phyloP scores from a whole-genome alignment of 2,329 filamentous ascomycete species.

The Leptographium galeiforme region DNA sequence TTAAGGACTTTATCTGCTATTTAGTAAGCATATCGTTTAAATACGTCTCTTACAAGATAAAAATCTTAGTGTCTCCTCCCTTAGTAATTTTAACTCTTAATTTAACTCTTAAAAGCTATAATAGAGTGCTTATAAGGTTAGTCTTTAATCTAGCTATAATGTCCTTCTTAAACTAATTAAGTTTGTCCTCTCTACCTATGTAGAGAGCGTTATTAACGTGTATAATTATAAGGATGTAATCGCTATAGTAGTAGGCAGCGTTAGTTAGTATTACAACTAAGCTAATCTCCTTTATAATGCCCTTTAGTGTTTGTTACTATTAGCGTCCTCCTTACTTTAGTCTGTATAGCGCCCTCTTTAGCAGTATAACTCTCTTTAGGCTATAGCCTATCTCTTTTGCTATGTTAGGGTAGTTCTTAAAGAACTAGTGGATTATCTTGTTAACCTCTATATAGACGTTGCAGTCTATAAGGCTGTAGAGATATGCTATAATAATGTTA shows the following conservation, averaged over 20 bases:
- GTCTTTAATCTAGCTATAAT: not conserved
- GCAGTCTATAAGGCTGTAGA: not conserved
- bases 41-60: not conserved
- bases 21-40: not conserved
- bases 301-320: not conserved
- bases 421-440: not conserved
- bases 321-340: not conserved
- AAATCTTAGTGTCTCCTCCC: not conserved
- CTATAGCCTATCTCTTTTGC: not conserved
- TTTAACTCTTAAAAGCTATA: not conserved
- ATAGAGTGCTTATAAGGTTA: not conserved
- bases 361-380: not conserved
- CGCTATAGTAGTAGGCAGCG: not conserved
- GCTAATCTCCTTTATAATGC: not conserved
- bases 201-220: not conserved
- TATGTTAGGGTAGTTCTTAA: not conserved
- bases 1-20: not conserved
- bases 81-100: not conserved
- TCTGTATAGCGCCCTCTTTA: not conserved
- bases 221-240: not conserved
- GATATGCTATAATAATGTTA: not conserved
- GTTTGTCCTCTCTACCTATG: not conserved
- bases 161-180: not conserved
- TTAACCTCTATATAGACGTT: not conserved
- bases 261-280: not conserved